Base-by-base conservation (phyloP, 2,329 filamentous ascomycete species). In the Cyclaneusma minus region DNA sequence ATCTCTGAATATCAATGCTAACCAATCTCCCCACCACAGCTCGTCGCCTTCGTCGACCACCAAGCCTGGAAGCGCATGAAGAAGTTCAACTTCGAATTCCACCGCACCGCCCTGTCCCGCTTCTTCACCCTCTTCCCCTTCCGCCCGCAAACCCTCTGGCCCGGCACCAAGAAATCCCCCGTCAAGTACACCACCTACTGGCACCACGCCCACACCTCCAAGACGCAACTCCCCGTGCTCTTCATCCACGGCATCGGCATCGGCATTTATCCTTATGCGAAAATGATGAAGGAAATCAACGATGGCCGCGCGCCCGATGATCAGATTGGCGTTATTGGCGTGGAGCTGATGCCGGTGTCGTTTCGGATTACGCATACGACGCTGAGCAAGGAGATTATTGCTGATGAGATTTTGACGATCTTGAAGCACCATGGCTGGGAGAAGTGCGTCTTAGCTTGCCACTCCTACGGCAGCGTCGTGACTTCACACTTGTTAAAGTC, bases 171-270 rank as follows among this genome's bases (percentile, higher is more conserved):
- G 7, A 37, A 37, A 4, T 68, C 64, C 3, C 54, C 58, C 6
- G 58, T 56, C 1, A 49, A 55, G 22, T 45, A 54, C 9, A 45
- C 68, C 3, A 60, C 59, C 19, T 75, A 75, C 48, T 75, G 68
- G 66, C 54, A 68, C 36, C 59, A 62, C 14, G 61, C 61, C 7
- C 70, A 76, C 35, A 71, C 58, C 1, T 70, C 69, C 3, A 61
- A 56, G 29, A 63, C 55, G 1, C 55, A 56, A 21, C 52, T 66
- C 3, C 69, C 69, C 0, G 43, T 76, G 9, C 45, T 76, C 5
- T 75, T 71, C 42, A 58, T 76, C 15, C 69, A 76, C 35, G 69
- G 71, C 16, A 72, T 75, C 29, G 67, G 68, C 22, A 58, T 72
- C 30, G 66, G 67, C 1, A 45, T 75, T 3, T 60, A 65, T 35